Conservation (phyloP, 768 basidiomycete genomes). For the Tephrocybe sp. region DNA sequence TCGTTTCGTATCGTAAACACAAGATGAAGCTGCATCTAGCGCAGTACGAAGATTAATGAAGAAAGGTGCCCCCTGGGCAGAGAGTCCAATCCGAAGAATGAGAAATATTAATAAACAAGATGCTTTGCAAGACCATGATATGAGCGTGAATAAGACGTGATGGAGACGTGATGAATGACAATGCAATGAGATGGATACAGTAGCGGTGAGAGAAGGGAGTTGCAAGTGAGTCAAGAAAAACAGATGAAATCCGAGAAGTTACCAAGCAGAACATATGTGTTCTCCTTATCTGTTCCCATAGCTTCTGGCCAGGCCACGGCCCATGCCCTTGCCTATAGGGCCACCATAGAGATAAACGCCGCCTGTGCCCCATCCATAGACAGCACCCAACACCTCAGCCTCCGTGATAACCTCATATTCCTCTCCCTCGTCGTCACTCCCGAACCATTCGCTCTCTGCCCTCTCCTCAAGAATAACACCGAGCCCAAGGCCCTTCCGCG, state of each 20-base stretch:
- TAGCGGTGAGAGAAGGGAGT: background rate
- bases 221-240: background rate
- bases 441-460: conserved; percentile 8
- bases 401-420: conserved; percentile 2
- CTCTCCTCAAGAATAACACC: conserved; percentile 4
- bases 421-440: conserved; percentile 2
- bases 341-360: background rate
- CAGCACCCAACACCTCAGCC: conserved; percentile 7
- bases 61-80: too few relatives aligned
- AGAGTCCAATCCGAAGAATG: too few relatives aligned
- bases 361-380: background rate
- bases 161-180: too few relatives aligned
- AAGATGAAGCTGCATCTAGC: too few relatives aligned
- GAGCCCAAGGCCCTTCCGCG: background rate
- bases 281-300: background rate
- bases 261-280: background rate
- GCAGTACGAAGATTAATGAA: too few relatives aligned
- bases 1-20: too few relatives aligned
- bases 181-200: background rate
- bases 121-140: too few relatives aligned
- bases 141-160: too few relatives aligned
- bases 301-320: conserved; percentile 8
- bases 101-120: too few relatives aligned
- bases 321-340: conserved; percentile 3
- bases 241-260: background rate